Percentiles rank a stretch among this genome's conserved stretches.
Conservation (phyloP, 2,329 filamentous ascomycete genomes). For the Diaporthe citrichinensis region DNA sequence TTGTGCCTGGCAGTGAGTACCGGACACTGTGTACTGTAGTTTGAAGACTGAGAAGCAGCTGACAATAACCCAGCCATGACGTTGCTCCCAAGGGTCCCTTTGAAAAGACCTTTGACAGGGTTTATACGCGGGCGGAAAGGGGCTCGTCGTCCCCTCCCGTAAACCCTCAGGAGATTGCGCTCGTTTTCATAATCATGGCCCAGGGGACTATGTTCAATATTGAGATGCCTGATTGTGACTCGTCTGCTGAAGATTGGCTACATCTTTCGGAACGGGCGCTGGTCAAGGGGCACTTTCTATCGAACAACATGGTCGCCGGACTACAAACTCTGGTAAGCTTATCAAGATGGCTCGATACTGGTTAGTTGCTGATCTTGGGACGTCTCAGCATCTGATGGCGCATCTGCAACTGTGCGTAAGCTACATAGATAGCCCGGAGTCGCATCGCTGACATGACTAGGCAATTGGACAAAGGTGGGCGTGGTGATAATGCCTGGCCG, state of each 20-base stretch:
- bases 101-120: conserved; percentile 4
- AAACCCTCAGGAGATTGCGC: conserved; percentile 3
- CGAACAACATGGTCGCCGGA: not conserved
- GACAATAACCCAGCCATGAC: not conserved
- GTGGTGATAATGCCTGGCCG: conserved; percentile 4
- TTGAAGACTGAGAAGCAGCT: not conserved
- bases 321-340: conserved; percentile 1
- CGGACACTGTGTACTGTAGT: not conserved
- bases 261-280: conserved; percentile 10
- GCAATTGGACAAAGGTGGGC: not conserved
- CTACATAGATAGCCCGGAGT: not conserved
- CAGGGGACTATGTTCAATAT: conserved; percentile 11
- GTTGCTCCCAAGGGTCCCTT: conserved; percentile 9
- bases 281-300: conserved; percentile 3
- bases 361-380: not conserved
- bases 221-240: conserved; percentile 14
- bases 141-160: not conserved
- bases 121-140: not conserved
- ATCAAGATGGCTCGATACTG: not conserved
- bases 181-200: not conserved
- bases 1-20: conserved; percentile 31
- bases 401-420: conserved; percentile 8
- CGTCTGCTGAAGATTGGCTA: not conserved
- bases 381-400: not conserved
- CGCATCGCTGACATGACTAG: not conserved